Evolutionary conservation across 2,329 filamentous ascomycete species (phyloP).

Genomic region (Penicillium sclerotiorum): DNA sequence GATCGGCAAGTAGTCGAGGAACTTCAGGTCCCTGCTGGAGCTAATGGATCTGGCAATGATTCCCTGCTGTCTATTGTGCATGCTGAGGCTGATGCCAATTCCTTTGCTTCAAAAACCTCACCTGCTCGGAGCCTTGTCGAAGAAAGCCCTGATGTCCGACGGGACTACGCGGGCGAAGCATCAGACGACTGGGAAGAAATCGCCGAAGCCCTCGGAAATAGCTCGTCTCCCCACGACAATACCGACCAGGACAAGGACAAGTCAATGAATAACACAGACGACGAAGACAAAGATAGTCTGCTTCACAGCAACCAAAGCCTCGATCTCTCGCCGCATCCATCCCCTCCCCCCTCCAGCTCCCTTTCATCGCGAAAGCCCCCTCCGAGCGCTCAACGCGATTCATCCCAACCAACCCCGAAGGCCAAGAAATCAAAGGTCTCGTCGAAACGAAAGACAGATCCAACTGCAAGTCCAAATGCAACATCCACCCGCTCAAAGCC

Average conservation of each 20-base stretch:
- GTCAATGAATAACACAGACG: neutral
- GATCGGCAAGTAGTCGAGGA: conserved; percentile 23
- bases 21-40: neutral
- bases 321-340: conserved; percentile 10
- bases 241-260: conserved; percentile 12
- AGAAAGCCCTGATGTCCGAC: conserved; percentile 2
- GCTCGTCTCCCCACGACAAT: conserved; percentile 3
- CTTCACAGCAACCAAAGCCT: conserved; percentile 19
- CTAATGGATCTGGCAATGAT: conserved; percentile 13
- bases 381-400: conserved; percentile 16
- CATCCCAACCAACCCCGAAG: conserved; percentile 9
- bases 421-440: neutral
- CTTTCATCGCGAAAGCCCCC: conserved; percentile 12
- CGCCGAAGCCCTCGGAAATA: neutral
- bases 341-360: conserved; percentile 10
- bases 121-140: conserved; percentile 3
- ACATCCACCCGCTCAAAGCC: conserved; percentile 16
- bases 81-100: conserved; percentile 4
- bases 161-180: neutral
- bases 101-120: conserved; percentile 4
- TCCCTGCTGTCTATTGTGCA: conserved; percentile 21
- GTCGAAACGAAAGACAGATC: conserved; percentile 1
- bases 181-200: neutral
- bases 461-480: conserved; percentile 9
- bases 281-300: conserved; percentile 15